phyloP scores from a whole-genome alignment of 108 stramenopile genomes.

The Pinguiococcus pyrenoidosus region DNA sequence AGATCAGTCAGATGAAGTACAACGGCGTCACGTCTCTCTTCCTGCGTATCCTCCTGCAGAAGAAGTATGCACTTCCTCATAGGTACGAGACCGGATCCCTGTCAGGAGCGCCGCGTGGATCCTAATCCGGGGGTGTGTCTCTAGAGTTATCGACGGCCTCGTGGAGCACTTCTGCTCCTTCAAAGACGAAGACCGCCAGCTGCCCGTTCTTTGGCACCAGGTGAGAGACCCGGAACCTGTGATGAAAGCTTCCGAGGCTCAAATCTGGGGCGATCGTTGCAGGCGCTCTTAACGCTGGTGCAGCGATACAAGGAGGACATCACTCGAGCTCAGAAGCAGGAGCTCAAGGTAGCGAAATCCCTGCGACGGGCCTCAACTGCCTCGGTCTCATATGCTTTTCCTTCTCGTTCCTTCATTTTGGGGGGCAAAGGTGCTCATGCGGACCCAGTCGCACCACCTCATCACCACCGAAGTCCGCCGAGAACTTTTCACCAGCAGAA shows the following conservation, averaged over 20 bases:
- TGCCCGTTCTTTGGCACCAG: constrained; percentile 97
- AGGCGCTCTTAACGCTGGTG: constrained; percentile 71
- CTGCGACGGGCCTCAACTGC: neutral
- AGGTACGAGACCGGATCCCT: too few relatives aligned
- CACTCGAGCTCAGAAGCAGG: constrained; percentile 48
- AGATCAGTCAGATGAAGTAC: constrained; percentile 82
- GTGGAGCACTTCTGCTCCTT: constrained; percentile 81
- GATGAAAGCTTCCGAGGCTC: too few relatives aligned
- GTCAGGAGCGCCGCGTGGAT: too few relatives aligned
- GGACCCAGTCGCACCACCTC: constrained; percentile 73
- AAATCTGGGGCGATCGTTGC: too few relatives aligned
- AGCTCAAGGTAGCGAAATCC: neutral
- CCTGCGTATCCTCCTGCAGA: constrained; percentile 60
- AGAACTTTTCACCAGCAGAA: constrained; percentile 57
- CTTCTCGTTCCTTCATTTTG: neutral
- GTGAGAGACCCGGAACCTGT: too few relatives aligned
- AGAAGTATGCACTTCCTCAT: constrained; percentile 91
- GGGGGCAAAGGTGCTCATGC: constrained; percentile 54
- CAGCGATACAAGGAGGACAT: constrained; percentile 86
- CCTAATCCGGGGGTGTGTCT: too few relatives aligned
- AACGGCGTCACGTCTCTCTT: constrained; percentile 59
- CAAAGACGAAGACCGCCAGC: constrained; percentile 11
- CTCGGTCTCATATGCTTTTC: neutral
- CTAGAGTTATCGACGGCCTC: constrained; percentile 63
- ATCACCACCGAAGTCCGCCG: constrained; percentile 90